Evolutionary conservation across 2,329 filamentous ascomycete genomes (phyloP).

Genomic region (Ophiostoma montium): DNA sequence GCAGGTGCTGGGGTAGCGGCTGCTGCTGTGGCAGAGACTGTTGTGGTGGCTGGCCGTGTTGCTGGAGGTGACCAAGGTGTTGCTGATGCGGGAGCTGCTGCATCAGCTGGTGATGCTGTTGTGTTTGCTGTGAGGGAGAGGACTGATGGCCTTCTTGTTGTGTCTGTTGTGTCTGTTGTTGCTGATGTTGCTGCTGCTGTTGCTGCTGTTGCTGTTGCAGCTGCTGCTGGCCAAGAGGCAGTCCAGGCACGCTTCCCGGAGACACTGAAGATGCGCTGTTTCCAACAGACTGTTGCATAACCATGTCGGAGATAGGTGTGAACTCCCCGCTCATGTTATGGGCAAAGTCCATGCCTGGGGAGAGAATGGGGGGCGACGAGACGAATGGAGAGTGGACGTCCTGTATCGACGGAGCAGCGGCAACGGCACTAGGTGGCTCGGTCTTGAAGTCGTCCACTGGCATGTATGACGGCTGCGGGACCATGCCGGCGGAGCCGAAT

Average conservation of each 20-base stretch:
- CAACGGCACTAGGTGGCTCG: constrained; percentile 27
- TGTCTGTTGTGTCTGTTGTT: constrained; percentile 13
- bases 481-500: constrained; percentile 49
- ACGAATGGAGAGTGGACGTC: constrained; percentile 38
- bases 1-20: constrained; percentile 18
- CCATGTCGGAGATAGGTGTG: constrained; percentile 36
- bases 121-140: not conserved
- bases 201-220: constrained; percentile 11
- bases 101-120: constrained; percentile 1
- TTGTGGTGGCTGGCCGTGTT: constrained; percentile 4
- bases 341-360: constrained; percentile 35
- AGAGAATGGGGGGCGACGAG: constrained; percentile 39
- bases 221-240: constrained; percentile 1
- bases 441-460: constrained; percentile 33
- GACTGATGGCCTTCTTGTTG: constrained; percentile 11
- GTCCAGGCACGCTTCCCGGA: not conserved
- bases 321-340: constrained; percentile 30
- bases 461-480: constrained; percentile 31
- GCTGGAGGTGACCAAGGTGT: constrained; percentile 2
- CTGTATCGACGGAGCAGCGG: constrained; percentile 19
- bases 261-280: constrained; percentile 22
- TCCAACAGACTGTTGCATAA: constrained; percentile 29
- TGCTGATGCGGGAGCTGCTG: constrained; percentile 5
- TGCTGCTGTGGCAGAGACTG: not conserved
- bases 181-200: constrained; percentile 15